Percentiles rank a stretch among this genome's conserved stretches.
phyloP scores from a whole-genome alignment of 352 stramenopile genomes.

The Phytophthora aleatoria region DNA sequence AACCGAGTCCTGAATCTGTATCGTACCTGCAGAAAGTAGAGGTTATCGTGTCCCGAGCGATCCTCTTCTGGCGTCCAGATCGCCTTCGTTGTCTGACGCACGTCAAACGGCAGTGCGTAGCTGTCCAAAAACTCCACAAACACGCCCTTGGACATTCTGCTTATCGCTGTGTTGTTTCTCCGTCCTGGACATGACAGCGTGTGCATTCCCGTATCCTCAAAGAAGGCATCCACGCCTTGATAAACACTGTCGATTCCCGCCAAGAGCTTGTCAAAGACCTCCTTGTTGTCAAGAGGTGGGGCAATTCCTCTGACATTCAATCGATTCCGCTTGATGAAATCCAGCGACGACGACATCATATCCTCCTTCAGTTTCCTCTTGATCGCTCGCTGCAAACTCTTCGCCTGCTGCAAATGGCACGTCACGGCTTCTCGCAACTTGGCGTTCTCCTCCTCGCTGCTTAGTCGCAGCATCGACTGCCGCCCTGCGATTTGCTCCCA shows the following conservation, averaged over 20 bases:
- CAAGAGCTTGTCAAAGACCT: slow-evolving; percentile 25
- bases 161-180: slow-evolving; percentile 8
- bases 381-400: slow-evolving; percentile 24
- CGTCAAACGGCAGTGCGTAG: slow-evolving; percentile 24
- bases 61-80: slow-evolving; percentile 16
- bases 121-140: slow-evolving; percentile 30
- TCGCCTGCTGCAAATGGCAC: slow-evolving; percentile 25
- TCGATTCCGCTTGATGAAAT: slow-evolving; percentile 10
- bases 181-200: slow-evolving; percentile 18
- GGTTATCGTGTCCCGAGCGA: not conserved
- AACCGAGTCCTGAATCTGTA: not conserved
- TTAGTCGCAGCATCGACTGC: slow-evolving; percentile 19
- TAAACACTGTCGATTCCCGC: slow-evolving; percentile 16
- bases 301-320: slow-evolving; percentile 20
- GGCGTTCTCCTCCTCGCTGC: slow-evolving; percentile 24
- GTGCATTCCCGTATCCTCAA: slow-evolving; percentile 8
- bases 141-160: not conserved
- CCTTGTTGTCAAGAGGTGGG: slow-evolving; percentile 23
- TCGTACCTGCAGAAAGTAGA: slow-evolving; percentile 21
- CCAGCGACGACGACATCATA: slow-evolving; percentile 14
- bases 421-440: slow-evolving; percentile 14
- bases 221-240: slow-evolving; percentile 15
- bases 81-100: slow-evolving; percentile 15
- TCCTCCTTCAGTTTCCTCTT: slow-evolving; percentile 25
- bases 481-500: slow-evolving; percentile 28